Percentiles rank a stretch among this genome's conserved stretches.
Conservation (phyloP, 2,329 filamentous ascomycete genomes). For the Fusarium protoensiforme region DNA sequence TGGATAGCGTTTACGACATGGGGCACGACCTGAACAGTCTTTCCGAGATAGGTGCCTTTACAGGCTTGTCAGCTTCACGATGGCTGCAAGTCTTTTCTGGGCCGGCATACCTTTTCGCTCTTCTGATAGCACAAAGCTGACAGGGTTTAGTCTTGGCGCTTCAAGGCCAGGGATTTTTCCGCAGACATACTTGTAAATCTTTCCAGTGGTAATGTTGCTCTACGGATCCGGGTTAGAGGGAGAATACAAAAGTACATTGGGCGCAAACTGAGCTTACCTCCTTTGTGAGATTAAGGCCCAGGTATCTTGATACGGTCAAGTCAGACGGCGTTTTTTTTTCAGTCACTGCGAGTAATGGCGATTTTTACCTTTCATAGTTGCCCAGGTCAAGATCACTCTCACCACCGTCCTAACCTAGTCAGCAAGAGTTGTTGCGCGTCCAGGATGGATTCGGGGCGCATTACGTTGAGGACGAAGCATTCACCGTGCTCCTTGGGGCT, state of each 20-base stretch:
- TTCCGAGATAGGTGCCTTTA: conserved; percentile 74
- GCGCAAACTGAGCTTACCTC: neutral
- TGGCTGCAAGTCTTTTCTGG: neutral
- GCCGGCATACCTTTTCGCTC: neutral
- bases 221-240: conserved; percentile 74
- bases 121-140: neutral
- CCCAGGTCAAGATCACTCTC: conserved; percentile 64
- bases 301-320: neutral
- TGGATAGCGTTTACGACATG: conserved; percentile 93
- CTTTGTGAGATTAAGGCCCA: neutral
- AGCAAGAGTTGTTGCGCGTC: neutral
- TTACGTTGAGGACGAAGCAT: conserved; percentile 82
- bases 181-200: conserved; percentile 92
- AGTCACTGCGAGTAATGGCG: neutral
- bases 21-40: conserved; percentile 69
- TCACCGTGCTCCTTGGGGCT: conserved; percentile 77
- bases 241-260: conserved; percentile 68
- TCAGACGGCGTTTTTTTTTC: conserved; percentile 37
- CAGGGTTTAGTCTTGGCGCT: neutral
- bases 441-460: neutral
- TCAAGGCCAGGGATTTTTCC: conserved; percentile 54
- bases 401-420: neutral
- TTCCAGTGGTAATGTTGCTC: conserved; percentile 97
- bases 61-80: neutral
- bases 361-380: conserved; percentile 61